Evolutionary conservation across 257 asterid species (phyloP).

Genomic region (Ajuga chamaepitys): DNA sequence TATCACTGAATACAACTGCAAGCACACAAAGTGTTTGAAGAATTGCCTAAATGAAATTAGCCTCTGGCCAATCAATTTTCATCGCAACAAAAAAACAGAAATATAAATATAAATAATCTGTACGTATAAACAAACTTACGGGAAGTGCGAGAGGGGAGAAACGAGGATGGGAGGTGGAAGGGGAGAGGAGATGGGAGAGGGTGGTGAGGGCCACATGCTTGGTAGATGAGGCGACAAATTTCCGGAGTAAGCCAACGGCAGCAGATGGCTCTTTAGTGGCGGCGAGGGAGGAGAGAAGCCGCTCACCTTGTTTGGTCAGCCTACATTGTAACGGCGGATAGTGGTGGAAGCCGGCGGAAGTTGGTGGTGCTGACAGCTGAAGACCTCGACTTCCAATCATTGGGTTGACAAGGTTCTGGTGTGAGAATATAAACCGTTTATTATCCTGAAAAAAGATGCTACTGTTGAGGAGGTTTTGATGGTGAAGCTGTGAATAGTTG

Average conservation of each 20-base stretch:
- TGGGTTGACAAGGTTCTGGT: neutral
- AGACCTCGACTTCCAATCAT: constrained; percentile 20
- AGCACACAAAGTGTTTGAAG: constrained; percentile 6
- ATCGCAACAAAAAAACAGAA: neutral
- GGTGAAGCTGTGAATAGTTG: too few species aligned
- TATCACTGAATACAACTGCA: constrained; percentile 63
- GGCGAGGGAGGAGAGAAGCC: constrained; percentile 52
- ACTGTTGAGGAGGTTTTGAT: too few species aligned
- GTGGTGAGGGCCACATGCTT: constrained; percentile 67
- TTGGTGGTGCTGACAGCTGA: constrained; percentile 21
- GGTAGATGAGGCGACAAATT: constrained; percentile 65
- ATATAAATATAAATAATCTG: neutral
- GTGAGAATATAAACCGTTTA: too few species aligned
- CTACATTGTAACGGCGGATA: constrained; percentile 23
- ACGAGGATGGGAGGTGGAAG: constrained; percentile 39
- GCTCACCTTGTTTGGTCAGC: constrained; percentile 58
- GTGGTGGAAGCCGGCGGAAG: constrained; percentile 24
- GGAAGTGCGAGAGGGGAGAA: constrained; percentile 58
- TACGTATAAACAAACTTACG: constrained; percentile 32
- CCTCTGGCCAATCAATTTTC: neutral
- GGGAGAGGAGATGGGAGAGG: constrained; percentile 73
- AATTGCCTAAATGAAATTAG: neutral
- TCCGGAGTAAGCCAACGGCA: constrained; percentile 46
- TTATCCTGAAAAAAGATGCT: too few species aligned
- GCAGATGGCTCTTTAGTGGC: constrained; percentile 32